Percentiles rank a stretch among this genome's conserved stretches.
Evolutionary conservation across 2,329 filamentous ascomycete genomes (phyloP).

Genomic region (Thelonectria blattea): DNA sequence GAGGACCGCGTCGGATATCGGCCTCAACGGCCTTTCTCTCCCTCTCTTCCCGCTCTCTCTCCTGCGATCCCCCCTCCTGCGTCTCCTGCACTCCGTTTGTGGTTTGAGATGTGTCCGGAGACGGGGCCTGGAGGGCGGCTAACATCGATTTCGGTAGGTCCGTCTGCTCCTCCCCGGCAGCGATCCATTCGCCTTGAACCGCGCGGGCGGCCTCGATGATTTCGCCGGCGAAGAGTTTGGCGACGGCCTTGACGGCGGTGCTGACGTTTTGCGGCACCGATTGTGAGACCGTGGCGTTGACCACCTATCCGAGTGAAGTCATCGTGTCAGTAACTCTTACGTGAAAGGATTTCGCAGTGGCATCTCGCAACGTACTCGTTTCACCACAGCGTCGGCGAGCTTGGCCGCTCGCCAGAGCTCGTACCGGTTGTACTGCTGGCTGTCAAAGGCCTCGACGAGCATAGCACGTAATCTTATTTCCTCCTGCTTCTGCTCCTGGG

Average conservation of each 20-base stretch:
- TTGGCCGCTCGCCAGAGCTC: constrained; percentile 74
- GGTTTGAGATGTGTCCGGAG: background rate
- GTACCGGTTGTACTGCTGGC: constrained; percentile 72
- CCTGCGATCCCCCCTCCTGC: background rate
- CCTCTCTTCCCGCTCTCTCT: background rate
- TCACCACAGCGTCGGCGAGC: constrained; percentile 71
- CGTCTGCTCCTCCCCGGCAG: constrained; percentile 62
- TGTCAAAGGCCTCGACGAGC: constrained; percentile 68
- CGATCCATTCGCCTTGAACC: constrained; percentile 75
- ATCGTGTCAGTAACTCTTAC: constrained; percentile 16
- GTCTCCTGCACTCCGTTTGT: background rate
- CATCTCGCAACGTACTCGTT: constrained; percentile 57
- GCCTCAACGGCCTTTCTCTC: constrained; percentile 36
- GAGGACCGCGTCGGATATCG: constrained; percentile 55
- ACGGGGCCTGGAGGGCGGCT: constrained; percentile 41
- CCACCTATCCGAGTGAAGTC: constrained; percentile 55
- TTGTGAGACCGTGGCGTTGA: constrained; percentile 82
- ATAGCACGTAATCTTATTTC: constrained; percentile 64
- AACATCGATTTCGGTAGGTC: constrained; percentile 54
- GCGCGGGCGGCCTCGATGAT: constrained; percentile 74
- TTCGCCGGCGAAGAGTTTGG: constrained; percentile 79
- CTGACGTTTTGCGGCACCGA: constrained; percentile 77
- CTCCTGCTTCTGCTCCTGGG: constrained; percentile 71
- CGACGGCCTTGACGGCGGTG: constrained; percentile 75
- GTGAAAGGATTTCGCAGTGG: background rate